Evolutionary conservation across 108 stramenopile genomes (phyloP).

Genomic region (Nitzschia palea): DNA sequence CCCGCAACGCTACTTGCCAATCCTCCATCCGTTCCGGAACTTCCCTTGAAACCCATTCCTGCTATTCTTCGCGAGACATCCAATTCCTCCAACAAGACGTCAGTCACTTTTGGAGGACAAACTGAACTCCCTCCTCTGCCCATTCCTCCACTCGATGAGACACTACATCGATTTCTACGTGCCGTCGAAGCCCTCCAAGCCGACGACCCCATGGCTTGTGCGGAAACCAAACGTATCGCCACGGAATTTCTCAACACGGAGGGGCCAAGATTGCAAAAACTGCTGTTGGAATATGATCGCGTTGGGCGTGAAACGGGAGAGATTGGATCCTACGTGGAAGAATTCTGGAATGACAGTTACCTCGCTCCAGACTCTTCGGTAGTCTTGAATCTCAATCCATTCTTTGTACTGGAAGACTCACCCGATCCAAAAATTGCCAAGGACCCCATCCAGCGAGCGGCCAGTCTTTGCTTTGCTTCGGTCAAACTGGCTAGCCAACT

Average conservation of each 20-base stretch:
- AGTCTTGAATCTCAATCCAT: conserved; percentile 88
- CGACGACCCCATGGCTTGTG: conserved; percentile 16
- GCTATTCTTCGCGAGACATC: neutral
- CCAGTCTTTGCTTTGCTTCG: conserved; percentile 68
- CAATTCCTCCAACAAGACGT: neutral
- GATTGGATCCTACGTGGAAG: conserved; percentile 79
- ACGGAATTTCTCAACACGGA: conserved; percentile 33
- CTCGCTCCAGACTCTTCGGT: conserved; percentile 77
- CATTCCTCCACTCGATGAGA: conserved; percentile 78
- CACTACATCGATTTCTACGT: conserved; percentile 55
- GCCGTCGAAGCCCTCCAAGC: conserved; percentile 52
- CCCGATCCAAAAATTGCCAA: conserved; percentile 80
- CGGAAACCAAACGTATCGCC: conserved; percentile 7
- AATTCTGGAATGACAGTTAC: conserved; percentile 89
- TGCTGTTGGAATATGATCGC: conserved; percentile 71
- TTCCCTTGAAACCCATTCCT: neutral
- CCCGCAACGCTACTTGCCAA: neutral
- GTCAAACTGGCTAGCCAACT: conserved; percentile 70
- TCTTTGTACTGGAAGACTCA: conserved; percentile 82
- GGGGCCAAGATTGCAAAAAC: conserved; percentile 67
- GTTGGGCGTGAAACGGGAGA: conserved; percentile 44
- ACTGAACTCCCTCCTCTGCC: conserved; percentile 61
- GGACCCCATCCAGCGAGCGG: conserved; percentile 66
- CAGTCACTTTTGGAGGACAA: conserved; percentile 57
- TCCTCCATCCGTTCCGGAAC: neutral